These are phyloP conservation scores for Phialophora macrospora DNA, from an alignment of 2,329 filamentous ascomycete species.

Conservation along the genomic window DNA sequence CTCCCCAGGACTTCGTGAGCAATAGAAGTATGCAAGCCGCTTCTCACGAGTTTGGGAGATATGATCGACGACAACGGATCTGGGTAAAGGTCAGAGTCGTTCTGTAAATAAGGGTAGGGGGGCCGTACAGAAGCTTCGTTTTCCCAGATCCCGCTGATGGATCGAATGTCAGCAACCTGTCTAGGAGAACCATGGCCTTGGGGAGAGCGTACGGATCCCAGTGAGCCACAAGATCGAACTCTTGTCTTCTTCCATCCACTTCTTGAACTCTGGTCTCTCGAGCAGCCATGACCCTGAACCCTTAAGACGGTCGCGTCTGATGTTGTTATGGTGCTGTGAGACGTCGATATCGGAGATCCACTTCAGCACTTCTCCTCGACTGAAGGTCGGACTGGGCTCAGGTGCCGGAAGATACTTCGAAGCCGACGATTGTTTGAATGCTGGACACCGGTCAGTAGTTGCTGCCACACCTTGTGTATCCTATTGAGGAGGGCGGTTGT, in stretches of 20 bases:
- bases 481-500: not conserved
- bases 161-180: not conserved
- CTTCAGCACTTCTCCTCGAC: not conserved
- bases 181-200: not conserved
- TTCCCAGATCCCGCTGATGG: conserved; percentile 2
- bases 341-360: not conserved
- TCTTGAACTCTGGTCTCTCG: not conserved
- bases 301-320: not conserved
- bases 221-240: conserved; percentile 2
- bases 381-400: not conserved
- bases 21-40: not conserved
- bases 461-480: not conserved
- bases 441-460: not conserved
- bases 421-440: not conserved
- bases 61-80: not conserved
- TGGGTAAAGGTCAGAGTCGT: not conserved
- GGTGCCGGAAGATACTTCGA: not conserved
- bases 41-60: not conserved
- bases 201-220: not conserved
- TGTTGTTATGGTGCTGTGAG: not conserved
- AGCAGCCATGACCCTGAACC: not conserved
- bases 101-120: not conserved
- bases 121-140: not conserved
- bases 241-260: not conserved
- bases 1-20: not conserved